Conservation (phyloP, 1,139 yeast genomes). For the Trichomonascaceae sp. region DNA sequence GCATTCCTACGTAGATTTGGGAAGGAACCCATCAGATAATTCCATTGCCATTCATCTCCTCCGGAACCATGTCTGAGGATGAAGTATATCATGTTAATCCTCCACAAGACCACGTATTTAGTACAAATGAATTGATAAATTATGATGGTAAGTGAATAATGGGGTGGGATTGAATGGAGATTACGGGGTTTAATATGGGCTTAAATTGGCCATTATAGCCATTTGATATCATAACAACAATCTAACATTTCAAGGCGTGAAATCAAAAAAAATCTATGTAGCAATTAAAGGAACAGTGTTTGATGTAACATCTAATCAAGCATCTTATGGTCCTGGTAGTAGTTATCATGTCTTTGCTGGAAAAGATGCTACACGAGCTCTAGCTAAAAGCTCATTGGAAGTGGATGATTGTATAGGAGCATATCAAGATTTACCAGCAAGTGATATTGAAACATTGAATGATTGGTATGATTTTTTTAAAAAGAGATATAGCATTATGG, state of each 20-base stretch:
- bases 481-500: conserved; percentile 54
- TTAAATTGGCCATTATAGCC: not conserved
- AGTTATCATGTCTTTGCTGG: conserved; percentile 71
- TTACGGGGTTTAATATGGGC: not conserved
- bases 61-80: not conserved
- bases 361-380: conserved; percentile 67
- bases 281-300: conserved; percentile 71
- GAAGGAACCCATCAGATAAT: not conserved
- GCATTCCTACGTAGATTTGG: not conserved
- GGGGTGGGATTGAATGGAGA: not conserved
- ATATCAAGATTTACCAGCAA: conserved; percentile 52
- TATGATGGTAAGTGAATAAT: conserved; percentile 40
- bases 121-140: conserved; percentile 37
- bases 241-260: conserved; percentile 31
- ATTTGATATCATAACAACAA: not conserved
- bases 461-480: conserved; percentile 85
- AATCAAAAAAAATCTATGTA: conserved; percentile 49
- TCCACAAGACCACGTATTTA: conserved; percentile 41
- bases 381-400: conserved; percentile 50
- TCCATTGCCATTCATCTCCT: not conserved
- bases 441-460: conserved; percentile 62
- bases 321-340: conserved; percentile 70
- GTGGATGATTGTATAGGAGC: conserved; percentile 61
- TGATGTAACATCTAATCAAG: conserved; percentile 62
- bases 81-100: conserved; percentile 32